Base-by-base conservation (phyloP, 345 rosid species). In the Hirschfeldia incana region DNA sequence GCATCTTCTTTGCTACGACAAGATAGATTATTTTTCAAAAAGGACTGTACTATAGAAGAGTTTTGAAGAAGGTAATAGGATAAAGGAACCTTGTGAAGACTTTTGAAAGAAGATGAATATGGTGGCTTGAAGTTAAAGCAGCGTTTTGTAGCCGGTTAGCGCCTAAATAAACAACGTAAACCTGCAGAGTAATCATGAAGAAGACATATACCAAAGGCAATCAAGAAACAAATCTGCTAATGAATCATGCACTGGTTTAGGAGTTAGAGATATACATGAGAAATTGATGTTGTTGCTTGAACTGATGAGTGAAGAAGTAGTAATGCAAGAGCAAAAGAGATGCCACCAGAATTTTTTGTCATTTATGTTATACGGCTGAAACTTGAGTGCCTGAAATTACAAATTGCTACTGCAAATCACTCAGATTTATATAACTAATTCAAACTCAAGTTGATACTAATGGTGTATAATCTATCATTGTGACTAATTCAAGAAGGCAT, bases 91-190 rank as follows among this genome's bases (percentile, higher is more conserved):
- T 87, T 55, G 83, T 29, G 21, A 87, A 90, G 73, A 90, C 87
- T 65, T 84, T 75, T n/a, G 83, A 72, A 26, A 90, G 93, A 72
- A 89, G 89, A 70, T 75, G 84, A 61, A 78, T n/a, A 68, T 90
- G 93, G 67, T 80, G 84, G 13, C 66, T 75, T 12, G 89, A 83
- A 67, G 87, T 76, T 72, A 85, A 80, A 26, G 36, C 33, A 28
- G 82, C 80, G 55, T 82, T 82, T n/a, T 44, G 65, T 70, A 75
- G 7, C 62, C 58, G 87, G 82, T 42, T 85, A 64, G 53, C 81
- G 28, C 94, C 93, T 65, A 90, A 64, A 78, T 92, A 90, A 10
- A 90, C 89, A 65, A 92, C 82, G 82, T 92, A 87, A 73, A 92
- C 91, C 92, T 89, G 81, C 80, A 85, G 51, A 21, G 6, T 34